A percentile compares a stretch with the other conserved stretches of the same genome.
phyloP scores from a whole-genome alignment of 2,329 filamentous ascomycete genomes.

The Penicillium sp. region DNA sequence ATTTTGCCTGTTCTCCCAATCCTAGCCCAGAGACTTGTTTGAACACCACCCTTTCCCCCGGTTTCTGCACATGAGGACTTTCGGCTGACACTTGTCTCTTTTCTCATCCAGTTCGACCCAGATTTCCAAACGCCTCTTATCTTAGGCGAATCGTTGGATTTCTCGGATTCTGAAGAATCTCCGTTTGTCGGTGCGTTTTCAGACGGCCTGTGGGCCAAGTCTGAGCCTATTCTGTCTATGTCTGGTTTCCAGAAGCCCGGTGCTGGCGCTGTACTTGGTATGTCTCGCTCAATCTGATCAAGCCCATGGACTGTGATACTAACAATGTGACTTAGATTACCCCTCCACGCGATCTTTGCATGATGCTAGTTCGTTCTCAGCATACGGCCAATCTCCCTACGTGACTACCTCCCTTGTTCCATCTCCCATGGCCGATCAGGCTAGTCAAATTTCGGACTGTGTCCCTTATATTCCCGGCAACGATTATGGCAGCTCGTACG shows the following conservation, averaged over 20 bases:
- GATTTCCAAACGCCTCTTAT: constrained; percentile 50
- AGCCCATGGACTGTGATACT: constrained; percentile 7
- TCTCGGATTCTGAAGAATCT: constrained; percentile 48
- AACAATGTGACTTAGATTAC: constrained; percentile 31
- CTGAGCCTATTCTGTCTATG: constrained; percentile 71
- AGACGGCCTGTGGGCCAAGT: constrained; percentile 56
- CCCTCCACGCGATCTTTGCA: constrained; percentile 39
- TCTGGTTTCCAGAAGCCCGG: constrained; percentile 78
- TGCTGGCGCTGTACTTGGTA: constrained; percentile 78
- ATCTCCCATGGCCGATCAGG: constrained; percentile 42
- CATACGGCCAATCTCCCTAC: constrained; percentile 42
- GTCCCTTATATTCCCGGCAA: constrained; percentile 41
- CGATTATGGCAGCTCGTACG: constrained; percentile 52
- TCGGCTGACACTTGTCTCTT: constrained; percentile 17
- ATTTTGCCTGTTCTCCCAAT: constrained; percentile 17
- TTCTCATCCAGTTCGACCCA: constrained; percentile 38
- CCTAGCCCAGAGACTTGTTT: constrained; percentile 17
- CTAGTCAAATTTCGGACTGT: constrained; percentile 43
- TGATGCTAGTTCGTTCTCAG: constrained; percentile 43
- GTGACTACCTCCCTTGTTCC: constrained; percentile 41
- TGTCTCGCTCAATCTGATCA: constrained; percentile 43
- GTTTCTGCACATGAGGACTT: constrained; percentile 6
- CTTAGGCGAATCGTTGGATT: constrained; percentile 49
- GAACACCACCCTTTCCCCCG: constrained; percentile 5
- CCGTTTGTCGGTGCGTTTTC: constrained; percentile 47